Conservation (phyloP, 2,329 filamentous ascomycete genomes). For the Fusarium solani-melongenae region DNA sequence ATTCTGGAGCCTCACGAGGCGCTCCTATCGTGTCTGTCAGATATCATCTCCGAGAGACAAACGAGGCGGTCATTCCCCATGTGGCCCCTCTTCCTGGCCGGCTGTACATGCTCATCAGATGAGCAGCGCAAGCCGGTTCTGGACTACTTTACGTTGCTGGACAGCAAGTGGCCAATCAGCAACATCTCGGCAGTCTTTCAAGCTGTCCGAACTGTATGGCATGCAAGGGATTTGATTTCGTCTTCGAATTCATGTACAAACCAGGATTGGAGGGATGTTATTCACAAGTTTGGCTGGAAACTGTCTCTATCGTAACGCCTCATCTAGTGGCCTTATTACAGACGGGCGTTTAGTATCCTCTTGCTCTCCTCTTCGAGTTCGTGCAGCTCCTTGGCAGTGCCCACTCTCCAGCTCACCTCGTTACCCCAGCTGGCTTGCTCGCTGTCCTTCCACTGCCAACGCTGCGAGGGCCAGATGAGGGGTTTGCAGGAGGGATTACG, state of each 20-base stretch:
- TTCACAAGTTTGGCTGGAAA: slow-evolving; percentile 42
- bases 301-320: slow-evolving; percentile 21
- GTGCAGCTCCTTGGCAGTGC: slow-evolving; percentile 4
- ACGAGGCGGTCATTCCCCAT: slow-evolving; percentile 37
- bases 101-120: slow-evolving; percentile 37
- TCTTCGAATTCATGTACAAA: slow-evolving; percentile 6
- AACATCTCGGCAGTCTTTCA: slow-evolving; percentile 40
- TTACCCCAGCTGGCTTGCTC: slow-evolving; percentile 3
- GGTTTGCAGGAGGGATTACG: not conserved
- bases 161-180: slow-evolving; percentile 39
- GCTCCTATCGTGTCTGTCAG: slow-evolving; percentile 27
- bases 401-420: slow-evolving; percentile 18
- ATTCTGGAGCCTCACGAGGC: slow-evolving; percentile 23
- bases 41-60: slow-evolving; percentile 37
- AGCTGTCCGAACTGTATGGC: slow-evolving; percentile 37
- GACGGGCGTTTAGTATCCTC: slow-evolving; percentile 7
- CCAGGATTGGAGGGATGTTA: slow-evolving; percentile 39
- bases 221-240: slow-evolving; percentile 27
- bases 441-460: slow-evolving; percentile 9
- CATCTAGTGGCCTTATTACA: not conserved
- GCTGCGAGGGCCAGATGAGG: not conserved
- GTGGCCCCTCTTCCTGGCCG: slow-evolving; percentile 41
- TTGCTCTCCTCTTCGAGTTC: slow-evolving; percentile 12
- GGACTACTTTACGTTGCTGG: slow-evolving; percentile 32
- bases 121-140: slow-evolving; percentile 36